Percentiles rank a stretch among this genome's conserved stretches.
Evolutionary conservation across 495 filamentous ascomycete species (phyloP).

Genomic region (Pyronema domesticum): DNA sequence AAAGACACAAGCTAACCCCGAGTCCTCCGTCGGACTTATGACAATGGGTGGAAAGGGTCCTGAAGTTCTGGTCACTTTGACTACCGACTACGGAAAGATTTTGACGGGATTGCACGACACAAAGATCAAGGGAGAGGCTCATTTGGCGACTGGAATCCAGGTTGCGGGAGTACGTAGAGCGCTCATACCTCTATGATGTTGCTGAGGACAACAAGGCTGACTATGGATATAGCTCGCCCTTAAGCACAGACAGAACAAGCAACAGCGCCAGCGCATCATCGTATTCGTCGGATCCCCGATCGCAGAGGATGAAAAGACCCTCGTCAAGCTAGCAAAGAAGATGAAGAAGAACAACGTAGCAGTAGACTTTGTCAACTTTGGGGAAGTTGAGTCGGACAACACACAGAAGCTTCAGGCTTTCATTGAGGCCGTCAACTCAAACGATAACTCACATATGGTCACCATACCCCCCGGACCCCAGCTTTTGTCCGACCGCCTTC

Average conservation of each 20-base stretch:
- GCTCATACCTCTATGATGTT: slow-evolving; percentile 49
- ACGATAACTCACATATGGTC: slow-evolving; percentile 76
- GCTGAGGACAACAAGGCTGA: slow-evolving; percentile 76
- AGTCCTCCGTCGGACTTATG: slow-evolving; percentile 94
- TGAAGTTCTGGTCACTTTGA: slow-evolving; percentile 89
- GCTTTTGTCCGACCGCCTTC: slow-evolving; percentile 77
- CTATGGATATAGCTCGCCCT: slow-evolving; percentile 60
- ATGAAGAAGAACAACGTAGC: slow-evolving; percentile 94
- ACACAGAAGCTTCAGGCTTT: slow-evolving; percentile 85
- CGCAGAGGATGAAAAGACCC: slow-evolving; percentile 66
- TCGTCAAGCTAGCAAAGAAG: slow-evolving; percentile 82
- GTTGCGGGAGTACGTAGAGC: slow-evolving; percentile 61
- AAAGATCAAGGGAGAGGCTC: slow-evolving; percentile 73
- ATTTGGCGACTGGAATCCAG: slow-evolving; percentile 83
- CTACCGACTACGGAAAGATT: slow-evolving; percentile 86
- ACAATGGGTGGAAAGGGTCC: slow-evolving; percentile 95
- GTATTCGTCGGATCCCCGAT: slow-evolving; percentile 90
- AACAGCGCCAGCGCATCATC: slow-evolving; percentile 83
- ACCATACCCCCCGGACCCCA: slow-evolving; percentile 81
- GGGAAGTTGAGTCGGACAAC: slow-evolving; percentile 76
- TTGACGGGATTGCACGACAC: slow-evolving; percentile 83
- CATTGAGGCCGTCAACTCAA: slow-evolving; percentile 75
- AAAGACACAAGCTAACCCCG: slow-evolving; percentile 85
- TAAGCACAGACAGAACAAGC: slow-evolving; percentile 95
- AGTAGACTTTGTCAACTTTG: slow-evolving; percentile 87